Conservation (phyloP, 2,329 filamentous ascomycete genomes). For the Volutella citrinella region DNA sequence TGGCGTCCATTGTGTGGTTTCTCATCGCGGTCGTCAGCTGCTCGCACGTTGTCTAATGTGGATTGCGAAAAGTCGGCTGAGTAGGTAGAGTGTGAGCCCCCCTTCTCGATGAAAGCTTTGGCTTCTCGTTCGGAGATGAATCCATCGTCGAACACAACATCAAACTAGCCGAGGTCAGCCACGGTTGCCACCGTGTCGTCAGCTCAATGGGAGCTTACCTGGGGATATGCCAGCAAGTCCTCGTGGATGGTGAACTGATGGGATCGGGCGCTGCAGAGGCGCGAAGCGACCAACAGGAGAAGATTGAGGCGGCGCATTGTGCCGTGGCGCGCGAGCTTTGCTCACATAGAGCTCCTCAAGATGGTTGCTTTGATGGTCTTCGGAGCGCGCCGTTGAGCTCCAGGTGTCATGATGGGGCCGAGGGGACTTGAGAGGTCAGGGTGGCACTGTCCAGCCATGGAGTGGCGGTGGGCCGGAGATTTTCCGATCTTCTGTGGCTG, state of each 20-base stretch:
- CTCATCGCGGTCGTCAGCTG: constrained; percentile 27
- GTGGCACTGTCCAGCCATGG: not conserved
- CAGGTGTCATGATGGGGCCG: constrained; percentile 29
- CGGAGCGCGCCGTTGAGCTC: constrained; percentile 1
- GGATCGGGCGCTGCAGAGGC: constrained; percentile 47
- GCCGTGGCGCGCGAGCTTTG: constrained; percentile 19
- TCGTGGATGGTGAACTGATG: constrained; percentile 80
- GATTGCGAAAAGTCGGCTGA: constrained; percentile 39
- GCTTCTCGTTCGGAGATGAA: constrained; percentile 72
- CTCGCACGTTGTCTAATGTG: constrained; percentile 33
- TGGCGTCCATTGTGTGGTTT: constrained; percentile 18
- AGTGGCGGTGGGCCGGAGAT: not conserved
- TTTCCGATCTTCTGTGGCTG: not conserved
- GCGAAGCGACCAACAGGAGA: constrained; percentile 41
- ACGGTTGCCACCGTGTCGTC: not conserved
- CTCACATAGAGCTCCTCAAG: constrained; percentile 27
- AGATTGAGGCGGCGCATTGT: constrained; percentile 51
- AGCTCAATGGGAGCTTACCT: constrained; percentile 51
- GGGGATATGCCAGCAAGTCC: constrained; percentile 81
- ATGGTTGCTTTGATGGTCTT: not conserved
- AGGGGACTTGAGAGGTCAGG: constrained; percentile 16
- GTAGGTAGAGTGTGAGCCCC: constrained; percentile 33
- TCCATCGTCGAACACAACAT: constrained; percentile 71
- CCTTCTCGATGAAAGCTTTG: constrained; percentile 52
- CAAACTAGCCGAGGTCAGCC: constrained; percentile 56